Conservation (phyloP, 768 basidiomycete genomes). For the Serendipita indica region DNA sequence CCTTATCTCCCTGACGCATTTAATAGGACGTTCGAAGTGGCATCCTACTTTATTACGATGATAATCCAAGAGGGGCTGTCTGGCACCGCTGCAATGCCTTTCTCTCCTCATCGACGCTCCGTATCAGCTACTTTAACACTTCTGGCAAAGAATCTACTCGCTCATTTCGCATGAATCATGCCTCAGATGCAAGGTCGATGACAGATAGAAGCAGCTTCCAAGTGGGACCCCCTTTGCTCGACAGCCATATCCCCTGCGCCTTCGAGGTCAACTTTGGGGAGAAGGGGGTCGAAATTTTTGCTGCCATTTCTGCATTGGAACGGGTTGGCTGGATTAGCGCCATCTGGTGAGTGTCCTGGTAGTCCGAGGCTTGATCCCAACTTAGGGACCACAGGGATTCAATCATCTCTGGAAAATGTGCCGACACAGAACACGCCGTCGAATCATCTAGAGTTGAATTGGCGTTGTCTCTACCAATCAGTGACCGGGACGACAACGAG, state of each 20-base stretch:
- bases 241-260: conserved; percentile 25
- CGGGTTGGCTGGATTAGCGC: conserved; percentile 61
- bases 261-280: conserved; percentile 54
- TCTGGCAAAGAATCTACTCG: background rate
- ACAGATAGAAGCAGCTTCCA: background rate
- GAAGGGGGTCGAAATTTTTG: conserved; percentile 41
- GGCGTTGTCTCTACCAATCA: background rate
- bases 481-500: background rate
- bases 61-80: background rate
- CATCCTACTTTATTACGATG: background rate
- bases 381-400: conserved; percentile 3
- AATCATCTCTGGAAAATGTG: background rate
- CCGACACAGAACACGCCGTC: background rate
- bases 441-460: background rate
- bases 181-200: background rate
- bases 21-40: background rate
- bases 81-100: conserved; percentile 6
- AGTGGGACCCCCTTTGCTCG: background rate
- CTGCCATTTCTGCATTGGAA: conserved; percentile 42
- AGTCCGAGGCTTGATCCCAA: background rate
- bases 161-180: background rate
- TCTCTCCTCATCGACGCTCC: background rate
- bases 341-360: conserved; percentile 40
- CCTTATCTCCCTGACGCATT: background rate
- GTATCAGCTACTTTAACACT: background rate